phyloP scores from a whole-genome alignment of 306 rosid genomes.

The Cucurbita ficifolia region DNA sequence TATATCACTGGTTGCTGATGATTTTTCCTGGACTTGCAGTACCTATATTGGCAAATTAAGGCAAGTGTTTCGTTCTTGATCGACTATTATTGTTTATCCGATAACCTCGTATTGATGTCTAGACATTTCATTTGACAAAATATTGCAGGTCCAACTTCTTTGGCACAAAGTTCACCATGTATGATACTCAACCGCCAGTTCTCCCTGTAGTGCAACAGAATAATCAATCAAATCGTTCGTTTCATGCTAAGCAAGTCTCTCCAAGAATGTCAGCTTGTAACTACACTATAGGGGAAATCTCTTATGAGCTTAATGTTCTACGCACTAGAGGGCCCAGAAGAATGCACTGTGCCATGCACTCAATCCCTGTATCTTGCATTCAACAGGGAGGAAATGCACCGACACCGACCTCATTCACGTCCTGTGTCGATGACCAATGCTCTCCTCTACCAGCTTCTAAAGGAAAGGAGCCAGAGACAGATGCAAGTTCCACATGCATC shows the following conservation, averaged over 20 bases:
- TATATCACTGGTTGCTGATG: constrained; percentile 54
- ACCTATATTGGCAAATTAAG: constrained; percentile 59
- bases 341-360: constrained; percentile 54
- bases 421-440: constrained; percentile 21
- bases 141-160: constrained; percentile 66
- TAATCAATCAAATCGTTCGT: constrained; percentile 32
- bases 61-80: constrained; percentile 23
- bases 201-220: constrained; percentile 18
- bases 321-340: constrained; percentile 62
- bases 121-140: neutral
- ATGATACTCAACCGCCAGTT: constrained; percentile 43
- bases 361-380: constrained; percentile 51
- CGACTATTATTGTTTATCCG: neutral
- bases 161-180: constrained; percentile 59
- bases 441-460: constrained; percentile 21
- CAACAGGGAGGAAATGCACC: constrained; percentile 63
- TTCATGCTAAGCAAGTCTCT: constrained; percentile 53
- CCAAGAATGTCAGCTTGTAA: constrained; percentile 62
- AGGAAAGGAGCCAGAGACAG: constrained; percentile 27
- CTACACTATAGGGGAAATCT: constrained; percentile 34
- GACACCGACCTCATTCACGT: constrained; percentile 36
- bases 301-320: constrained; percentile 55
- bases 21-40: constrained; percentile 50
- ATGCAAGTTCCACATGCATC: constrained; percentile 20
- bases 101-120: constrained; percentile 14